Evolutionary conservation across 495 filamentous ascomycete species (phyloP).

Genomic region (Penicillium waksmanii): DNA sequence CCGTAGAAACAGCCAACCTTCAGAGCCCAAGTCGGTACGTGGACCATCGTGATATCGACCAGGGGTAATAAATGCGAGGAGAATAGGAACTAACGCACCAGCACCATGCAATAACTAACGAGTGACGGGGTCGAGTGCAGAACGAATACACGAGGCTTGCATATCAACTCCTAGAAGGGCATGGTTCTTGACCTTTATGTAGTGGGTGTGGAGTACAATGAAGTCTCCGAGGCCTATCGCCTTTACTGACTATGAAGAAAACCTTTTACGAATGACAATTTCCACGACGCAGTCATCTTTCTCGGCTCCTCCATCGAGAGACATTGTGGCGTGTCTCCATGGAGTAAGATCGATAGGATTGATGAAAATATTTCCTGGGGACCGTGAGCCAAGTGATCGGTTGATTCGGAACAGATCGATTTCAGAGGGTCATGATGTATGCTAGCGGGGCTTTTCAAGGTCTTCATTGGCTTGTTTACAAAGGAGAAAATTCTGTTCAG

Average conservation of each 20-base stretch:
- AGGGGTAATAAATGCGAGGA: constrained; percentile 16
- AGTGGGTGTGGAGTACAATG: neutral
- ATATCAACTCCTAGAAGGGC: constrained; percentile 9
- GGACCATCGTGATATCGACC: constrained; percentile 35
- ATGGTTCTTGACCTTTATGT: constrained; percentile 23
- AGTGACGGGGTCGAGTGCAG: constrained; percentile 26
- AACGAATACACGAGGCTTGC: constrained; percentile 17
- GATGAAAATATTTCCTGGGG: constrained; percentile 7
- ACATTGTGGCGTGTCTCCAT: constrained; percentile 16
- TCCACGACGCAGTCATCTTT: constrained; percentile 10
- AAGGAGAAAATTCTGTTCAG: constrained; percentile 11
- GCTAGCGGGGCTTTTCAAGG: neutral
- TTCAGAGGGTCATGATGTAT: constrained; percentile 7
- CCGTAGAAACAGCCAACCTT: constrained; percentile 38
- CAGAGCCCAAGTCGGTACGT: constrained; percentile 31
- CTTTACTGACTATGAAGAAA: constrained; percentile 15
- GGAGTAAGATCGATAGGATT: constrained; percentile 7
- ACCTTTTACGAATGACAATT: constrained; percentile 3
- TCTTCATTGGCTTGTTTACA: constrained; percentile 17
- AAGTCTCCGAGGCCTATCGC: constrained; percentile 18
- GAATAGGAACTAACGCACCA: constrained; percentile 27
- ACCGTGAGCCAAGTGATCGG: constrained; percentile 6
- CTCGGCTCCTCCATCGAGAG: constrained; percentile 2
- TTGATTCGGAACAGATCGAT: constrained; percentile 3
- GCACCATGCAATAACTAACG: constrained; percentile 28